Percentiles rank a stretch among this genome's conserved stretches.
phyloP scores from a whole-genome alignment of 805 yeast genomes.

The Schwanniomyces pseudopolymorphus region DNA sequence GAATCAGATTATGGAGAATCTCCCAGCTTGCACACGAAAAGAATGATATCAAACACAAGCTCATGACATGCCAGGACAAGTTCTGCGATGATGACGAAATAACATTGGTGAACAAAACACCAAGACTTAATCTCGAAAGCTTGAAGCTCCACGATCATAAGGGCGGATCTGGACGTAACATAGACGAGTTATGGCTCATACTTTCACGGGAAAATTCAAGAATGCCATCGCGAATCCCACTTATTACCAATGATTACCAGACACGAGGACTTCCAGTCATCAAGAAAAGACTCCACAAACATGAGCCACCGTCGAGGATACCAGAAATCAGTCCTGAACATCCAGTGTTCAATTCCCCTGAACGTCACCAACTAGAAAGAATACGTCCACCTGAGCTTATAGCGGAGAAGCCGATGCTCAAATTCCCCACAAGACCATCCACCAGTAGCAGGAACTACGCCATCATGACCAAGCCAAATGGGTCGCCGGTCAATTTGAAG shows the following conservation, averaged over 20 bases:
- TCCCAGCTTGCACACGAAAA: neutral
- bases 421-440: neutral
- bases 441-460: slow-evolving; percentile 2
- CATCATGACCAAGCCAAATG: slow-evolving; percentile 6
- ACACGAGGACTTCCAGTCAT: slow-evolving; percentile 22
- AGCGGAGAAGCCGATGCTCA: neutral
- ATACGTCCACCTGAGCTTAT: slow-evolving; percentile 10
- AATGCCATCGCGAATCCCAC: slow-evolving; percentile 23
- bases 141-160: neutral
- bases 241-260: slow-evolving; percentile 19
- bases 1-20: slow-evolving; percentile 22
- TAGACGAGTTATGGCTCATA: slow-evolving; percentile 1
- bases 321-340: slow-evolving; percentile 31
- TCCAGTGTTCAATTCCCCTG: slow-evolving; percentile 30
- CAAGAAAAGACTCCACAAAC: slow-evolving; percentile 14
- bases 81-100: slow-evolving; percentile 13
- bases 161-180: neutral
- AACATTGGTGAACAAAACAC: slow-evolving; percentile 13
- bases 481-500: neutral
- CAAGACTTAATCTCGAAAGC: neutral
- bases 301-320: slow-evolving; percentile 15
- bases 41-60: neutral
- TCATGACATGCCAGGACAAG: neutral
- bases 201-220: neutral
- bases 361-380: neutral